Evolutionary conservation across 176 grass and related monocot species (phyloP).

Genomic region (Triticum dicoccoides): DNA sequence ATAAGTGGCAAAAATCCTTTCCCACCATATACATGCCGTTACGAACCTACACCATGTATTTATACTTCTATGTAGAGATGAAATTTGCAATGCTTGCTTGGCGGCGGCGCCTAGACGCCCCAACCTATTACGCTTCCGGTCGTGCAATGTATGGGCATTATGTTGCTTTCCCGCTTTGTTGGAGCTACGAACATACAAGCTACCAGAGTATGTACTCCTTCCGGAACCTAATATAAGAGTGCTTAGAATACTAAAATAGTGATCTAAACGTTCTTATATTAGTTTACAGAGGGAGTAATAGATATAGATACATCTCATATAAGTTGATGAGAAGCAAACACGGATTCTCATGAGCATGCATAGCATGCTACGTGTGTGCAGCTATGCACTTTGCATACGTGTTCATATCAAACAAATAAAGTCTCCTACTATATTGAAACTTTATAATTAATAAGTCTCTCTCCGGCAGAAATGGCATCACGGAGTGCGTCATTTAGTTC

Average conservation of each 20-base stretch:
- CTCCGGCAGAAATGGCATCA: background rate
- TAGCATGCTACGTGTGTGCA: no score
- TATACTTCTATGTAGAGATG: no score
- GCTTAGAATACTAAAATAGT: no score
- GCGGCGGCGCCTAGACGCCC: background rate
- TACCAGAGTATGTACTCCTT: background rate
- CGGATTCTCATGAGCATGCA: background rate
- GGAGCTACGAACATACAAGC: background rate
- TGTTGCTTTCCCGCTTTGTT: background rate
- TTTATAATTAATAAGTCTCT: background rate
- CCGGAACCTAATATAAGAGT: no score
- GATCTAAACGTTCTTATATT: no score
- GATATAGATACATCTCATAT: background rate
- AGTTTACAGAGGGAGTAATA: background rate
- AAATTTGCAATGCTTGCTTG: background rate
- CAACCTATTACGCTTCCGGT: background rate
- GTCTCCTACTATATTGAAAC: background rate
- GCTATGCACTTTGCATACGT: no score
- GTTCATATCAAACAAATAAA: no score
- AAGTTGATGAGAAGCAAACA: background rate
- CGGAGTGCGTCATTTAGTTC: background rate
- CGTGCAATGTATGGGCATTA: background rate
- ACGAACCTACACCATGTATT: background rate
- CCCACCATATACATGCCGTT: background rate
- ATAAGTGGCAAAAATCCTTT: no score